phyloP scores from a whole-genome alignment of 1,284 basidiomycete species.

The Gymnopus androsaceus region DNA sequence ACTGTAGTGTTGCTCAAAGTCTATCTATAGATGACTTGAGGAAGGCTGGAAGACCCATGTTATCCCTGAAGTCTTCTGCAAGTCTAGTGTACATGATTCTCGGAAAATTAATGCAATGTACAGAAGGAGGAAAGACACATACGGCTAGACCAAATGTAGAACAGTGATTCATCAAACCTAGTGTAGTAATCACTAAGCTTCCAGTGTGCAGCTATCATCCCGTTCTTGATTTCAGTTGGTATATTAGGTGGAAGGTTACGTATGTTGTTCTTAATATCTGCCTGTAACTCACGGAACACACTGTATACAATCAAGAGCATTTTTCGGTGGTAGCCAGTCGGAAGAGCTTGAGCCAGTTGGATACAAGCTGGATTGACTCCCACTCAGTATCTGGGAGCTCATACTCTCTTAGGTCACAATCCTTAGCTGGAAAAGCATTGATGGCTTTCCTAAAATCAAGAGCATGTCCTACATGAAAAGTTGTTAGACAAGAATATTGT shows the following conservation, averaged over 20 bases:
- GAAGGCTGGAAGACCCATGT: background rate
- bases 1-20: background rate
- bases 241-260: background rate
- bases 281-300: conserved; percentile 22
- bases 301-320: conserved; percentile 23
- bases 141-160: conserved; percentile 19
- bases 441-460: conserved; percentile 18
- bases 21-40: conserved; percentile 4
- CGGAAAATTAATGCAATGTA: conserved; percentile 20
- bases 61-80: conserved; percentile 15
- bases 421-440: conserved; percentile 18
- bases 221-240: conserved; percentile 9
- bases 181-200: conserved; percentile 21
- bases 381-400: conserved; percentile 24
- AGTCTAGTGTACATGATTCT: conserved; percentile 20
- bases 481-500: background rate
- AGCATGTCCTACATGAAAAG: conserved; percentile 21
- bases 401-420: conserved; percentile 18
- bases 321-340: conserved; percentile 25
- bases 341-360: conserved; percentile 28
- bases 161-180: conserved; percentile 19
- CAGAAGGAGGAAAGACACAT: background rate
- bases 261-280: background rate
- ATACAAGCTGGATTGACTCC: conserved; percentile 22
- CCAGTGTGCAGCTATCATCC: conserved; percentile 18